Conservation (phyloP, 2,329 filamentous ascomycete genomes). For the Juglanconis oblonga region DNA sequence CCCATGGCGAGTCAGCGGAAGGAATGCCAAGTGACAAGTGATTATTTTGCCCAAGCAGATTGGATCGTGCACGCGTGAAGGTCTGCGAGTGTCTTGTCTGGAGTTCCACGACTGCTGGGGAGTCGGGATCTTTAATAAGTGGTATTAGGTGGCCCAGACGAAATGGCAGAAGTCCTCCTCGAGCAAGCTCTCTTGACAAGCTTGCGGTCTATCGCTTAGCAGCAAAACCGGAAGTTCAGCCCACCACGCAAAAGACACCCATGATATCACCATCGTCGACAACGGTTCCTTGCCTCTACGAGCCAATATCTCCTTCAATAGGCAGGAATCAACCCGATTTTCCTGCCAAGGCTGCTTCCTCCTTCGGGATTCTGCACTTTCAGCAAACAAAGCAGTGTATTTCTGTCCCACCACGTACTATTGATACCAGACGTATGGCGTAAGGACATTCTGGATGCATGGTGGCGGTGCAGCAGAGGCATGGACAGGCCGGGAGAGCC, state of each 20-base stretch:
- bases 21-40: background rate
- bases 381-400: background rate
- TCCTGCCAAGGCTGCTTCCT: background rate
- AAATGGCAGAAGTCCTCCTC: too few species aligned
- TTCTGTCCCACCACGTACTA: background rate
- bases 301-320: background rate
- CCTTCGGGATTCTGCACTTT: background rate
- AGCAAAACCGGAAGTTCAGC: background rate
- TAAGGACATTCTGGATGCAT: background rate
- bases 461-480: background rate
- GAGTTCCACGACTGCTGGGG: too few species aligned
- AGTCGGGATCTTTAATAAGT: too few species aligned
- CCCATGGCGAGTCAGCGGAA: slow-evolving; percentile 4
- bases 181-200: too few species aligned
- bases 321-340: background rate
- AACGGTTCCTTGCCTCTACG: background rate
- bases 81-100: too few species aligned
- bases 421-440: background rate
- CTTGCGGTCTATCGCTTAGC: too few species aligned
- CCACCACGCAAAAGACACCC: background rate
- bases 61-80: too few species aligned
- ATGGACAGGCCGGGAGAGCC: background rate
- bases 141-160: too few species aligned
- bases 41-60: too few species aligned
- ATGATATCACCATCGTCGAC: background rate